Base-by-base conservation (phyloP, 176 grass and related monocot genomes). In the Oryza australiensis region DNA sequence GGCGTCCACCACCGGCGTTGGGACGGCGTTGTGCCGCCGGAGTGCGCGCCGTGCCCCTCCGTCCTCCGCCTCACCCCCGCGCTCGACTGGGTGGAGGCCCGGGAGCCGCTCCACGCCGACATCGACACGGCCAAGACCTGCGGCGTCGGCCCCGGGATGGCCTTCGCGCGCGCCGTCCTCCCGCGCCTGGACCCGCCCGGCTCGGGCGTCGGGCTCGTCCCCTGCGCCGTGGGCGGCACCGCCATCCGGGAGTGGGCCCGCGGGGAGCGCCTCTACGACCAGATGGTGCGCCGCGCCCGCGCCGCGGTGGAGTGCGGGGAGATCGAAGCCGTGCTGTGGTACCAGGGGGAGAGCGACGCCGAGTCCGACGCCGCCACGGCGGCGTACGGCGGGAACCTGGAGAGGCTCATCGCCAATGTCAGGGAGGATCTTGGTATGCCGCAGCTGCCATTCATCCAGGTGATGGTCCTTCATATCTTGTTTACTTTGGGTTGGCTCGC, bases 271-370 rank as follows among this genome's bases (percentile, higher is more conserved):
- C 85, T 98, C 68, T 94, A 94, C 79, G 85, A 91, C 32, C 77
- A 93, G 80, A 98, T 98, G 95, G 72, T 93, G 2, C 9, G 75
- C 26, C 83, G 95, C 62, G 66, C 92, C 42, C 91, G 85, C 64
- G 84, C 71, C 70, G 90, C 88, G 18, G 71, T 70, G 22, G 57
- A 12, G 40, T 77, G 64, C 67, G 92, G 88, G 9, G 92, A 94
- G 86, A 80, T 98, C 78, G 81, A 88, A 75, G 95, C 92, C 34
- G 66, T 98, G 65, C 66, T 94, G 79, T 98, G 92, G 95, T 98
- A 98, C 84, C 92, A 98, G 74, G 95, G 95, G 16, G 95, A 98
- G 84, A 98, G 90, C 83, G 95, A 98, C 68, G 48, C 92, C 1
- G 72, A 85, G 0, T 93, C 92, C 30, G 64, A 76, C 42, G 60